Evolutionary conservation across 768 basidiomycete genomes (phyloP).

Genomic region (Nidularia sp.): DNA sequence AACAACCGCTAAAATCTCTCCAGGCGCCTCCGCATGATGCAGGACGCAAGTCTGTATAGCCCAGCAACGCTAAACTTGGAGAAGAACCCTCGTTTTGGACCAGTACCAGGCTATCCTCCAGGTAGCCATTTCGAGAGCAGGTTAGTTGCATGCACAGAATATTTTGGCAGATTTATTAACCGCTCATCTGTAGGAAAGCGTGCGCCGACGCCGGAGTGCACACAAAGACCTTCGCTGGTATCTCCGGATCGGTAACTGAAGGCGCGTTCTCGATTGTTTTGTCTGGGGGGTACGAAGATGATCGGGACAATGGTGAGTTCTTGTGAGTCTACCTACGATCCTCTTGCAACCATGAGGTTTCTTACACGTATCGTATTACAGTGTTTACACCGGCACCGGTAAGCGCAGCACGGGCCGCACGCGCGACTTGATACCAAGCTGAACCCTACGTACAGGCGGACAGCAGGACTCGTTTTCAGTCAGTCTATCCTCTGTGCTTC

Average conservation of each 20-base stretch:
- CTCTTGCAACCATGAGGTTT: not conserved
- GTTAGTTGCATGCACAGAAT: conserved; percentile 5
- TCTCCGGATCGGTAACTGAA: conserved; percentile 17
- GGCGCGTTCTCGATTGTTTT: conserved; percentile 39
- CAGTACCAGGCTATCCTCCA: conserved; percentile 12
- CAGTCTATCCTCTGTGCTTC: not conserved
- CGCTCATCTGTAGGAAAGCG: conserved; percentile 15
- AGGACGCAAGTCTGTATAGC: conserved; percentile 11
- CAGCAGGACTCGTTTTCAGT: conserved; percentile 10
- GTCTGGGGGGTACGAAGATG: conserved; percentile 36
- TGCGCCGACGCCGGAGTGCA: conserved; percentile 22
- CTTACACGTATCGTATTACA: conserved; percentile 4
- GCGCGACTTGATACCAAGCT: not conserved
- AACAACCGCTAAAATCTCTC: not conserved
- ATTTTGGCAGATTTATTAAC: not conserved
- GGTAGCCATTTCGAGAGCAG: conserved; percentile 16
- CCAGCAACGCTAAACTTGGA: conserved; percentile 6
- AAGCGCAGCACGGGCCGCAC: not conserved
- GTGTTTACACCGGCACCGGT: conserved; percentile 39
- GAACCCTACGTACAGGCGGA: not conserved
- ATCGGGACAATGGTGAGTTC: conserved; percentile 31
- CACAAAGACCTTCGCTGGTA: conserved; percentile 23
- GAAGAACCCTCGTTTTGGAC: conserved; percentile 16
- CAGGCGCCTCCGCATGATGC: conserved; percentile 17
- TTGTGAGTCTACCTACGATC: conserved; percentile 20